These are phyloP conservation scores for Antitrichia curtipendula DNA, from an alignment of 225 moss, liverwort and hornwort species.

Conservation along the genomic window DNA sequence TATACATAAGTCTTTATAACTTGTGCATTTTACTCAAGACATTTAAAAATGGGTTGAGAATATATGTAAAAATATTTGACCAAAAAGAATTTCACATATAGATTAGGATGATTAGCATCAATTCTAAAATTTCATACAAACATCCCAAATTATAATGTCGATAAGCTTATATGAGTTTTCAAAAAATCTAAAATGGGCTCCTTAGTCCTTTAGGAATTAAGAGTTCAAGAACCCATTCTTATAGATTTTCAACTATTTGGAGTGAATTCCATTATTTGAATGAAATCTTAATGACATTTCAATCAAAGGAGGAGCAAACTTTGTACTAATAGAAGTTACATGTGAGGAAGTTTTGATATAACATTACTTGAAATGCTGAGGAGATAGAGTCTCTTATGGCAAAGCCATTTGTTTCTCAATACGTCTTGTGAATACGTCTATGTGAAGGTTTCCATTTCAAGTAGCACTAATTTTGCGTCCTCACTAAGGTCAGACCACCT, in stretches of 20 bases:
- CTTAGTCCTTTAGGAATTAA: not conserved
- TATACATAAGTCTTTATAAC: rapidly evolving
- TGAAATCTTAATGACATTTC: too few relatives aligned
- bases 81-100: not conserved
- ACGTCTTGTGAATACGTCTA: not conserved
- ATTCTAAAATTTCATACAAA: not conserved
- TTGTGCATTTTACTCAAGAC: rapidly evolving
- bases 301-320: rapidly evolving
- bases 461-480: not conserved
- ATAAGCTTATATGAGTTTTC: rapidly evolving
- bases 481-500: too few relatives aligned
- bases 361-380: rapidly evolving
- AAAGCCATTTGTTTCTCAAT: not conserved
- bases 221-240: not conserved
- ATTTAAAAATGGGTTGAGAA: not conserved
- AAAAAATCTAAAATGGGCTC: rapidly evolving
- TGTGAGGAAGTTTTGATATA: not conserved
- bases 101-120: not conserved
- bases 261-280: not conserved
- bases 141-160: too few relatives aligned
- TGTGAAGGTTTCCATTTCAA: not conserved
- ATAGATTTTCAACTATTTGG: not conserved
- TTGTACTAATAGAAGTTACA: not conserved
- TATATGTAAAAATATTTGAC: too few relatives aligned
- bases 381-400: not conserved